phyloP scores from a whole-genome alignment of 164 flowering plant genomes.

The Tetracentron sinense region DNA sequence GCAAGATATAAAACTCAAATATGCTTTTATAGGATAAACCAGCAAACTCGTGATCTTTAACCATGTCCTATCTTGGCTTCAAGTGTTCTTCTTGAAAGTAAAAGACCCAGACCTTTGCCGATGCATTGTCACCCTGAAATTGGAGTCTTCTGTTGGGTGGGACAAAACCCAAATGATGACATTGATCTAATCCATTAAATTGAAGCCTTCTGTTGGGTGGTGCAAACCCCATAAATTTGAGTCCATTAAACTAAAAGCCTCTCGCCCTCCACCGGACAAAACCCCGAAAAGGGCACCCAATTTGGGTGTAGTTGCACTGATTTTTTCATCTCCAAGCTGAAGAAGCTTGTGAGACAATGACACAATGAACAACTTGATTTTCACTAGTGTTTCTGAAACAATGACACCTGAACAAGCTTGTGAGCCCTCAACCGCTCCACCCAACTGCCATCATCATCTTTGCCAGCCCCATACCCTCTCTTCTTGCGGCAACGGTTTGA shows the following conservation, averaged over 20 bases:
- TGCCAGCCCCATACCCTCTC: constrained; percentile 22
- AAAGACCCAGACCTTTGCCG: no score
- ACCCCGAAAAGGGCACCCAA: constrained; percentile 65
- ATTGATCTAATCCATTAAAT: no score
- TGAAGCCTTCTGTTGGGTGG: no score
- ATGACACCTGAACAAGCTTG: constrained; percentile 44
- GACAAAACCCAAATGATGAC: no score
- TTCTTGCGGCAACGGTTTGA: constrained; percentile 8
- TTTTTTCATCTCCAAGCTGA: constrained; percentile 54
- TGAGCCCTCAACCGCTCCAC: constrained; percentile 35
- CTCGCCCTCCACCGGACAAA: constrained; percentile 58
- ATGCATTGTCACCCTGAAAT: no score
- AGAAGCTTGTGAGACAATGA: constrained; percentile 57
- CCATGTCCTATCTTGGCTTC: no score
- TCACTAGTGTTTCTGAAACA: constrained; percentile 71
- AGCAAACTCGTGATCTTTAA: no score
- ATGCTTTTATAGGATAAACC: no score
- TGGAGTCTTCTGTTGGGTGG: no score
- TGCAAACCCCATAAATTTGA: no score
- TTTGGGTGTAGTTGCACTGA: constrained; percentile 72
- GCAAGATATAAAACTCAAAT: no score
- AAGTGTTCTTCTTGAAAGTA: no score
- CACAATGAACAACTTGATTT: constrained; percentile 55
- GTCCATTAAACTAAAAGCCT: constrained; percentile 68
- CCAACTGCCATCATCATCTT: constrained; percentile 37